Evolutionary conservation across 2,329 filamentous ascomycete genomes (phyloP).

Genomic region (Aspergillus quadrilineatus): DNA sequence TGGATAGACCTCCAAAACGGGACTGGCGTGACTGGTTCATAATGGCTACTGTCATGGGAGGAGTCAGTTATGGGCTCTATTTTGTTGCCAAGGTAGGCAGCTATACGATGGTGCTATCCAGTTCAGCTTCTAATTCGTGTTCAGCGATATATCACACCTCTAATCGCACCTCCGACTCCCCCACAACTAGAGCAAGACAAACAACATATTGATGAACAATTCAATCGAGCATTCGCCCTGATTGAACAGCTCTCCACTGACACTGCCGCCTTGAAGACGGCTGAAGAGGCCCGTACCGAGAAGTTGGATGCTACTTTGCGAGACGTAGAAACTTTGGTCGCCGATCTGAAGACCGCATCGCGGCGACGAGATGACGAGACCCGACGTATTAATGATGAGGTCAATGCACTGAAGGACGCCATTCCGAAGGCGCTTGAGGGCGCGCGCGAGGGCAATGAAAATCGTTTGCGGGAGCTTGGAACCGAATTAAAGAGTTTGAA

Average conservation of each 20-base stretch:
- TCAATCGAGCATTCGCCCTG: slow-evolving; percentile 85
- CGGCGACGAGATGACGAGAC: slow-evolving; percentile 83
- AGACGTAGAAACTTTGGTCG: slow-evolving; percentile 81
- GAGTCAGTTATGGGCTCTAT: slow-evolving; percentile 85
- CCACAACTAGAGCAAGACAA: slow-evolving; percentile 95
- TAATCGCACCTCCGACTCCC: slow-evolving; percentile 89
- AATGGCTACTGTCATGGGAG: slow-evolving; percentile 92
- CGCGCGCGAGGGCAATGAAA: slow-evolving; percentile 81
- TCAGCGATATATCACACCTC: slow-evolving; percentile 83
- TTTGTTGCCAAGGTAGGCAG: slow-evolving; percentile 73
- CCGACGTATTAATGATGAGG: slow-evolving; percentile 80
- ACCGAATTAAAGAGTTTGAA: slow-evolving; percentile 89
- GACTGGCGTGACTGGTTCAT: slow-evolving; percentile 99
- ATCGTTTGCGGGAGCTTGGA: slow-evolving; percentile 78
- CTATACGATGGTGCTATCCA: not conserved
- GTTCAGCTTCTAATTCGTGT: slow-evolving; percentile 15
- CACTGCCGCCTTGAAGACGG: slow-evolving; percentile 80
- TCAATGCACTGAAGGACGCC: slow-evolving; percentile 75
- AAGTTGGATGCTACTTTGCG: slow-evolving; percentile 76
- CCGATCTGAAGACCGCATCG: slow-evolving; percentile 77
- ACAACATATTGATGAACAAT: slow-evolving; percentile 85
- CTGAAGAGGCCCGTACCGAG: slow-evolving; percentile 80
- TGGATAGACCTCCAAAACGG: slow-evolving; percentile 62
- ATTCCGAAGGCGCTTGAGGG: slow-evolving; percentile 87
- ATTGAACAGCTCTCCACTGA: slow-evolving; percentile 91